phyloP scores from a whole-genome alignment of 148 eudicot species.

The Polygonum maritimum region DNA sequence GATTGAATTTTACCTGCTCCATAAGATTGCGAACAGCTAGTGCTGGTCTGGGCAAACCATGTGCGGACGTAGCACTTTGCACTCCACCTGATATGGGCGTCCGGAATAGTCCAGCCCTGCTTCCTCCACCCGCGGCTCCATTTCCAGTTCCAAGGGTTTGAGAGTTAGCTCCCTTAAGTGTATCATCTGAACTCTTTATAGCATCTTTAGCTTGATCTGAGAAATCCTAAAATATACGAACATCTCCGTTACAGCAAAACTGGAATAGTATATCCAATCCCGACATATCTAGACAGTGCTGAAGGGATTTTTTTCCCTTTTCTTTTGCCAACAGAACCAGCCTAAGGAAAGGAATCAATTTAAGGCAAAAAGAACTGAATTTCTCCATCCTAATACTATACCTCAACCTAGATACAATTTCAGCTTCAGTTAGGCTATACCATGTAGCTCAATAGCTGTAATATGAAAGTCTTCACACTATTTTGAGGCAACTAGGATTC shows the following conservation, averaged over 20 bases:
- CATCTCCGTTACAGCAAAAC: conserved; percentile 44
- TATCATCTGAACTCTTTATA: conserved; percentile 19
- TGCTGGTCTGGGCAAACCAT: conserved; percentile 92
- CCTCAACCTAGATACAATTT: neutral
- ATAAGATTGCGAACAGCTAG: conserved; percentile 95
- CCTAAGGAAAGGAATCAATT: conserved; percentile 22
- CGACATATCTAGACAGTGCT: neutral
- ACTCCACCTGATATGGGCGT: conserved; percentile 99
- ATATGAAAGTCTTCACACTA: neutral
- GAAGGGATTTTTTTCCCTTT: neutral
- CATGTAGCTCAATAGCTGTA: neutral
- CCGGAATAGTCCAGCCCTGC: conserved; percentile 87
- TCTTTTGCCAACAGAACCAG: conserved; percentile 19
- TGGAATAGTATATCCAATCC: neutral
- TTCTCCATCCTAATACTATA: neutral
- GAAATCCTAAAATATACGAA: conserved; percentile 58
- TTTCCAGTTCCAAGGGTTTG: conserved; percentile 19
- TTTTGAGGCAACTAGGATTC: neutral
- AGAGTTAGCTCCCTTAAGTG: conserved; percentile 23
- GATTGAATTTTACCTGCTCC: conserved; percentile 60
- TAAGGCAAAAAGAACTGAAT: neutral
- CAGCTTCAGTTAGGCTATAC: neutral
- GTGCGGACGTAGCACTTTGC: conserved; percentile 98
- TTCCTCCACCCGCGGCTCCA: conserved; percentile 31
- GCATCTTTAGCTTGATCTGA: conserved; percentile 22